Evolutionary conservation across 108 stramenopile species (phyloP).

Genomic region (Epithemia pelagica): DNA sequence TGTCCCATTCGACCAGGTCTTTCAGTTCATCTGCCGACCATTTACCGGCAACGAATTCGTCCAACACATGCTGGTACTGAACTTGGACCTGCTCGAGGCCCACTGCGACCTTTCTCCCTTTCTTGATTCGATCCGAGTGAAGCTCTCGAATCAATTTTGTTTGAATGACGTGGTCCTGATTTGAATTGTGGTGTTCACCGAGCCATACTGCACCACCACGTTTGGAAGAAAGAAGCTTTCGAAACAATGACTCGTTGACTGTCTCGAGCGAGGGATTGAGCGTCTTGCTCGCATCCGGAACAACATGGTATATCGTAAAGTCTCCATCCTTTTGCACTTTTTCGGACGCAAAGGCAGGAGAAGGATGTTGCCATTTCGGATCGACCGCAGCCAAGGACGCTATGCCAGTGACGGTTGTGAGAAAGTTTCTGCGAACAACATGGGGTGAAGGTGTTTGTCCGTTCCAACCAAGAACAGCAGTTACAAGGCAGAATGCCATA

Average conservation of each 20-base stretch:
- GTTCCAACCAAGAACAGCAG: too few species aligned
- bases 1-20: conserved; percentile 51
- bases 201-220: conserved; percentile 42
- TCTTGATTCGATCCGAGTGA: conserved; percentile 21
- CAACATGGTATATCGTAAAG: neutral
- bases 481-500: too few species aligned
- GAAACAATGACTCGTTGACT: neutral
- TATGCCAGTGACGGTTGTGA: too few species aligned
- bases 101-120: conserved; percentile 34
- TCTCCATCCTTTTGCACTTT: neutral
- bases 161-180: conserved; percentile 54
- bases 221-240: neutral
- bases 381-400: too few species aligned
- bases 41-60: conserved; percentile 41
- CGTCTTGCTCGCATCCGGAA: neutral
- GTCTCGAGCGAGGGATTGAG: neutral
- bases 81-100: conserved; percentile 71
- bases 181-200: conserved; percentile 70
- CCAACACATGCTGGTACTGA: conserved; percentile 58
- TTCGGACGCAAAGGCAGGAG: too few species aligned
- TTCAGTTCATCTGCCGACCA: conserved; percentile 36
- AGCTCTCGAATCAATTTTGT: conserved; percentile 35
- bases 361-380: too few species aligned
- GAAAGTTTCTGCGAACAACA: too few species aligned
- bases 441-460: too few species aligned